Evolutionary conservation across 805 yeast species (phyloP), one percentile per base, ranked within the genome.

Genomic region (Candida easanensis): DNA sequence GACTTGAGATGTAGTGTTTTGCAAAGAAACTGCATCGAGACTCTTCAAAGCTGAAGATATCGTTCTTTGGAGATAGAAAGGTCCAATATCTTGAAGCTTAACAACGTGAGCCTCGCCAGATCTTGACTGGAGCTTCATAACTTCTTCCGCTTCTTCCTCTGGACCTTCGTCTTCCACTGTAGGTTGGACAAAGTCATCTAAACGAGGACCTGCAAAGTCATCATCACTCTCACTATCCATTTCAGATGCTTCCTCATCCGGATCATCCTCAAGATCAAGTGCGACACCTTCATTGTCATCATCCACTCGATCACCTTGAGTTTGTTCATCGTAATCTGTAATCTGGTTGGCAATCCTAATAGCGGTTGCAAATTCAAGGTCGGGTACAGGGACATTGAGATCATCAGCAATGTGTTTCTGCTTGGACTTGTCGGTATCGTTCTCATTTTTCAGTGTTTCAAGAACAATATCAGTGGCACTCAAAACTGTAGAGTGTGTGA

Each of bases 391-490:
- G 4, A 62, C 38, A 13, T 49, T 59, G 7, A 88, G 54, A 2
- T 80, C 67, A 4, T 67, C 71, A 41, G 79, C 79, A 3, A 85
- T 56, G 4, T 38, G 43, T 36, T 71, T 74, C n/a, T 61, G 56
- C 37, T 77, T 77, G 49, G 76, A 76, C 7, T 53, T 49, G 16
- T 76, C 80, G 1, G 70, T 61, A 1, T 63, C 44, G 1, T 62
- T 66, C 2, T 71, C 79, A 39, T 70, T 68, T 52, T 76, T 80
- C 46, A 84, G 53, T 1, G 74, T 62, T 49, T 76, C 83, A 31
- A 87, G 53, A 0, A 82, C 57, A 4, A 82, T 67, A 58, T 86
- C 93, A 2, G 88, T 78, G 4, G 89, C 86, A 3, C 93, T 82
- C 17, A 80, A 59, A 2, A 88, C 71, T 2, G 80, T 76, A 33